Evolutionary conservation across 352 stramenopile species (phyloP).

Genomic region (Pythium pyrilobum): DNA sequence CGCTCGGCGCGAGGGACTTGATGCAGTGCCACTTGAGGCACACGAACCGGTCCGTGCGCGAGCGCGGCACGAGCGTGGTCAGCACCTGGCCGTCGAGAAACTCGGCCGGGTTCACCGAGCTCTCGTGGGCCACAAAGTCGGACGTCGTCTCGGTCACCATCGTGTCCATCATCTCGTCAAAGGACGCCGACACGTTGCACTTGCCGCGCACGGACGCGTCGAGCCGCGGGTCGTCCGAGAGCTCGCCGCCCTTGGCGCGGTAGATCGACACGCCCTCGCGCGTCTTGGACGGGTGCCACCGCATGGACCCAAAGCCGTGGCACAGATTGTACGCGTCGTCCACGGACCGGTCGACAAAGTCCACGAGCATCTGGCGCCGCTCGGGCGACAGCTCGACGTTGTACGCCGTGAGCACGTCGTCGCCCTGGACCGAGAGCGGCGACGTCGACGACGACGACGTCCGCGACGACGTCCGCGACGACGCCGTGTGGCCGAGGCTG

Average conservation of each 20-base stretch:
- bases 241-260: constrained; percentile 50
- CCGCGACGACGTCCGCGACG: neutral
- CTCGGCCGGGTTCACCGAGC: constrained; percentile 55
- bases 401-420: neutral
- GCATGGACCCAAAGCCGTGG: constrained; percentile 66
- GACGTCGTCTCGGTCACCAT: constrained; percentile 67
- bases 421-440: neutral
- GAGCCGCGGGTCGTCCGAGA: constrained; percentile 35
- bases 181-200: constrained; percentile 69
- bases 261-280: constrained; percentile 68
- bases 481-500: neutral
- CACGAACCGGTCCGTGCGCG: constrained; percentile 56
- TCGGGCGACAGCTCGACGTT: constrained; percentile 30
- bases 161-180: constrained; percentile 72
- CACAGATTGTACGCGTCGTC: constrained; percentile 80
- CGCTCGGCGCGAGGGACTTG: constrained; percentile 63
- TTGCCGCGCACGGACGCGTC: constrained; percentile 67
- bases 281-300: constrained; percentile 61
- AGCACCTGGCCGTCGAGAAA: constrained; percentile 78
- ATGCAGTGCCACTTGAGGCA: constrained; percentile 82
- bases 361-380: constrained; percentile 37
- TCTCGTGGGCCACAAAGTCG: constrained; percentile 64
- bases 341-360: constrained; percentile 74
- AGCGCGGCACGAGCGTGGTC: constrained; percentile 64
- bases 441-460: neutral